phyloP scores from a whole-genome alignment of 192 early-diverging fungal species.

The Backusella morwellensis region DNA sequence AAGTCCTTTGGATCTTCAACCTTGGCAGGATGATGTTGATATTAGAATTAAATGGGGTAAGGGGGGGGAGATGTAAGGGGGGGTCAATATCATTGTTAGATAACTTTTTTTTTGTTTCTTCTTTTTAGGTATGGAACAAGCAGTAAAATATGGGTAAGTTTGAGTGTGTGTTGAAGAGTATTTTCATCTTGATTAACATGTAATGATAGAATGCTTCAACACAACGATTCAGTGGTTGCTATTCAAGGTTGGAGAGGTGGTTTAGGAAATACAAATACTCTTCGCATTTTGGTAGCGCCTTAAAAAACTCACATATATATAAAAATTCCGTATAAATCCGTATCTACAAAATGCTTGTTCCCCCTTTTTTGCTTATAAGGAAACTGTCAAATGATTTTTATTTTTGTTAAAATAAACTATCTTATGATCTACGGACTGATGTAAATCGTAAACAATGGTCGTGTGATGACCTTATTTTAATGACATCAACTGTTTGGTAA shows the following conservation, averaged over 20 bases:
- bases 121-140: slow-evolving; percentile 6
- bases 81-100: not conserved
- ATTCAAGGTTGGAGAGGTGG: slow-evolving; percentile 87
- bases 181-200: not conserved
- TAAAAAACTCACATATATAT: not conserved
- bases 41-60: slow-evolving; percentile 65
- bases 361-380: not conserved
- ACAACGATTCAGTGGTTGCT: slow-evolving; percentile 69
- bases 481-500: not conserved
- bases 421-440: not conserved
- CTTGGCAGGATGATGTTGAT: slow-evolving; percentile 67
- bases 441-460: not conserved
- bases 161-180: not conserved
- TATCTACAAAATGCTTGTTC: not conserved
- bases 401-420: not conserved
- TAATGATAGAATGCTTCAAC: slow-evolving; percentile 56
- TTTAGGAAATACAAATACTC: slow-evolving; percentile 80
- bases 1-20: not conserved
- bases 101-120: not conserved
- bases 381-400: not conserved
- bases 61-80: slow-evolving; percentile 52
- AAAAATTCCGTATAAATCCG: not conserved
- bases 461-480: not conserved
- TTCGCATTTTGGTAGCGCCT: slow-evolving; percentile 57
- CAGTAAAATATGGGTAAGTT: slow-evolving; percentile 7